A percentile compares a stretch with the other conserved stretches of the same genome.
These are phyloP conservation scores for Russula vinacea DNA, from an alignment of 768 basidiomycete species.

Conservation along the genomic window DNA sequence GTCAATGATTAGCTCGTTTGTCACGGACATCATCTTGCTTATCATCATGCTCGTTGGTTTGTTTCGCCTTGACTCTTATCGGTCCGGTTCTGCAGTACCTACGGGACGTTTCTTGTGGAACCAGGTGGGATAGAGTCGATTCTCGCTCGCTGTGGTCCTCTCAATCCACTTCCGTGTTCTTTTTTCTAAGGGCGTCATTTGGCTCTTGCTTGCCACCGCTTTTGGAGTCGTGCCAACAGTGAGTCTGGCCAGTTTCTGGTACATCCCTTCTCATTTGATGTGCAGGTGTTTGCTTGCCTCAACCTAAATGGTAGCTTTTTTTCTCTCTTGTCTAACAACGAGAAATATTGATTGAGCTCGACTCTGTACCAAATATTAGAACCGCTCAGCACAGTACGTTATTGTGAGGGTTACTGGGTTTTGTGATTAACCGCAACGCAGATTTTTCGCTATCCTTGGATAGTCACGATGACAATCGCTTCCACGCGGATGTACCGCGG, in stretches of 20 bases:
- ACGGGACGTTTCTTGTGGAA: neutral
- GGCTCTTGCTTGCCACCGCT: neutral
- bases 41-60: conserved; percentile 2
- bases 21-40: neutral
- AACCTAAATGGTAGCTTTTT: neutral
- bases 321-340: neutral
- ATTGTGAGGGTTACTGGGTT: neutral
- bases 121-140: neutral
- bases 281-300: neutral
- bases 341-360: neutral
- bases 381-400: neutral
- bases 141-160: neutral
- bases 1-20: neutral
- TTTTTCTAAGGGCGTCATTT: neutral
- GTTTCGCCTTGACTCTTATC: neutral
- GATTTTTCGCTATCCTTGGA: neutral
- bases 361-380: neutral
- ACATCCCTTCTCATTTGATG: too few species aligned
- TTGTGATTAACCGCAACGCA: neutral
- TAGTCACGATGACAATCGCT: neutral
- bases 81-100: neutral
- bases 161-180: neutral
- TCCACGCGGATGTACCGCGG: conserved; percentile 1
- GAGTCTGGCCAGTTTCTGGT: neutral
- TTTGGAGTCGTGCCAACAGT: neutral